Base-by-base conservation (phyloP, 2,329 filamentous ascomycete genomes). In the Teratosphaeria nubilosa region DNA sequence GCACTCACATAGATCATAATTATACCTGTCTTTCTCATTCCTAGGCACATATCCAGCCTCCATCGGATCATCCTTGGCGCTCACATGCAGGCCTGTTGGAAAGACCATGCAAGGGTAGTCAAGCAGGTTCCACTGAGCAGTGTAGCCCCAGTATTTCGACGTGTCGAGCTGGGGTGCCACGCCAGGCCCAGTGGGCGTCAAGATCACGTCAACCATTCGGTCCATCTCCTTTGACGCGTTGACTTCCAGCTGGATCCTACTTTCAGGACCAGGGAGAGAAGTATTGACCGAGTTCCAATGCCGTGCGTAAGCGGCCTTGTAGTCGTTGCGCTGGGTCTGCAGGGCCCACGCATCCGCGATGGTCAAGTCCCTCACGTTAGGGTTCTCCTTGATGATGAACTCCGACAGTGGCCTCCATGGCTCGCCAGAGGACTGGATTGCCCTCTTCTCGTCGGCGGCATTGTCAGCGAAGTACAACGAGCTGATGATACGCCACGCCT, bases 81-180 rank as follows among this genome's bases (percentile, higher is more conserved):
- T 73, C 56, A 80, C 74, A 1, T 78, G 75, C 50, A 72, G 67
- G 1, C 73, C 74, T 1, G 80, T 82, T 0, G 86, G 86, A 66
- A 88, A 86, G 0, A 83, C 77, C 1, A 81, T 69, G 10, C 77
- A 79, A 0, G 86, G 66, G 57, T 68, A 68, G 68, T 89, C 85
- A 1, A 88, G 77, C 50, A 88, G 65, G 66, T 88, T 89, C 84
- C 85, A 88, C 60, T 84, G 80, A 0, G 79, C 74, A 0, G 84
- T 86, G 63, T 88, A 89, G 1, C 79, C 79, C 84, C 84, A 88
- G 63, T 82, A 82, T 41, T 70, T 75, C 68, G 86, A 65, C 59
- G 75, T 71, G 62, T 82, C 69, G 61, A 83, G 76, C 60, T 80
- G 71, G 2, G 77, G 80, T n/a, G 82, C 82, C 2, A 75, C 74